Conservation (phyloP, 768 basidiomycete species). For the Amanita fuliginea region DNA sequence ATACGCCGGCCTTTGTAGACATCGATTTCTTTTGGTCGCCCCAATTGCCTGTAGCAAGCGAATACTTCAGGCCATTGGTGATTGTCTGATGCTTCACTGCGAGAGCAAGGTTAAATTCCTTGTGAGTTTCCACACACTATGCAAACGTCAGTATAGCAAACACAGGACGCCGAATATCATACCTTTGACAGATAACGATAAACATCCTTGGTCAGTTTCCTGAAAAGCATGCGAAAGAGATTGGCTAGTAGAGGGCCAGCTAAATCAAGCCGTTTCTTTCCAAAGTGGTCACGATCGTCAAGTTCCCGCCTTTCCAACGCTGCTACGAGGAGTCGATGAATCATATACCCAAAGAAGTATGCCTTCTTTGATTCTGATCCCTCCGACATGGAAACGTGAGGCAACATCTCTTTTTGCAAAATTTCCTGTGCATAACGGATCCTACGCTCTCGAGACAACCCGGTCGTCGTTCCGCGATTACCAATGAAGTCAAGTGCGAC, state of each 20-base stretch:
- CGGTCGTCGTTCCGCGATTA: slow-evolving; percentile 91
- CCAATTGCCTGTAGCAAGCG: slow-evolving; percentile 98
- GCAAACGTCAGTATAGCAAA: slow-evolving; percentile 5
- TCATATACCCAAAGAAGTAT: slow-evolving; percentile 99
- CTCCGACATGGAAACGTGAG: slow-evolving; percentile 92
- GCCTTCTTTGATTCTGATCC: slow-evolving; percentile 98
- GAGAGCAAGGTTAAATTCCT: slow-evolving; percentile 83
- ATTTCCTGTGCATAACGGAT: slow-evolving; percentile 97
- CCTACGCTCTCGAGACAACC: slow-evolving; percentile 84
- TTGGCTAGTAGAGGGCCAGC: slow-evolving; percentile 96
- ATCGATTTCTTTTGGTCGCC: slow-evolving; percentile 98
- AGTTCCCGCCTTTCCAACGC: slow-evolving; percentile 91
- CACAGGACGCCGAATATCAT: slow-evolving; percentile 3
- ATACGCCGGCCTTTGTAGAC: slow-evolving; percentile 96
- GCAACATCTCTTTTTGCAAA: slow-evolving; percentile 96
- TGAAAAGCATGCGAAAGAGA: slow-evolving; percentile 94
- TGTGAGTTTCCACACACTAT: slow-evolving; percentile 93
- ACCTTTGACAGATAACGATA: slow-evolving; percentile 98
- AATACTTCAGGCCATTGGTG: slow-evolving; percentile 96
- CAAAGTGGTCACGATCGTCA: slow-evolving; percentile 99
- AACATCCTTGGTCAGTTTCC: slow-evolving; percentile 93
- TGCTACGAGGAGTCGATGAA: slow-evolving; percentile 88
- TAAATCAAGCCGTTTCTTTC: slow-evolving; percentile 93
- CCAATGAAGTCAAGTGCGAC: slow-evolving; percentile 98
- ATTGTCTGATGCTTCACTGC: slow-evolving; percentile 97